These are phyloP conservation scores for Wickerhamomyces pijperi DNA, from an alignment of 805 yeast species.

Conservation along the genomic window DNA sequence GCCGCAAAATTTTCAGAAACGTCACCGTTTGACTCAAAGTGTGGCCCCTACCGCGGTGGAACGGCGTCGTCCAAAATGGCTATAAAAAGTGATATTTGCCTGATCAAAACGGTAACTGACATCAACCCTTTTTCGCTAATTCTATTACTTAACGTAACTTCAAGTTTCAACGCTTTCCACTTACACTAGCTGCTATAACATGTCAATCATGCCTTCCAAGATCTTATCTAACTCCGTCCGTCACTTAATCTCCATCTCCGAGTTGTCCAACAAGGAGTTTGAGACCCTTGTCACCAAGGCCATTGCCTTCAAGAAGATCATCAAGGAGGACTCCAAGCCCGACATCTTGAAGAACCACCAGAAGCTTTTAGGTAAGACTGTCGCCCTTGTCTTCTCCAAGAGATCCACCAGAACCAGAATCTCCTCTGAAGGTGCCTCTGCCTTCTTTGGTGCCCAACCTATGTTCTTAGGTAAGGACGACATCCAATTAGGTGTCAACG, in stretches of 20 bases:
- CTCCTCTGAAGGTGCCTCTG: slow-evolving; percentile 88
- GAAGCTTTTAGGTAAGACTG: slow-evolving; percentile 67
- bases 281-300: slow-evolving; percentile 65
- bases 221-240: slow-evolving; percentile 24
- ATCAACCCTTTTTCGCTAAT: too few species aligned
- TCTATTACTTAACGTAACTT: too few species aligned
- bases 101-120: too few species aligned
- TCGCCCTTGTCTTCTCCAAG: slow-evolving; percentile 77
- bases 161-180: too few species aligned
- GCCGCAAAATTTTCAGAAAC: too few species aligned
- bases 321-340: slow-evolving; percentile 39
- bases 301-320: slow-evolving; percentile 47
- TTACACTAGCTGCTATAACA: too few species aligned
- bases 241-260: slow-evolving; percentile 76
- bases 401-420: slow-evolving; percentile 94
- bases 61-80: too few species aligned
- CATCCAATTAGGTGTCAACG: slow-evolving; percentile 93
- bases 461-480: slow-evolving; percentile 95
- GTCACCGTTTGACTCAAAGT: too few species aligned
- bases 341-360: slow-evolving; percentile 26
- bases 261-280: slow-evolving; percentile 65
- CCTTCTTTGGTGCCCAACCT: slow-evolving; percentile 90
- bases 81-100: too few species aligned
- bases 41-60: too few species aligned
- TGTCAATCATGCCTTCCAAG: too few species aligned